phyloP scores from a whole-genome alignment of 768 basidiomycete species.

The Cystobasidium tubakii region DNA sequence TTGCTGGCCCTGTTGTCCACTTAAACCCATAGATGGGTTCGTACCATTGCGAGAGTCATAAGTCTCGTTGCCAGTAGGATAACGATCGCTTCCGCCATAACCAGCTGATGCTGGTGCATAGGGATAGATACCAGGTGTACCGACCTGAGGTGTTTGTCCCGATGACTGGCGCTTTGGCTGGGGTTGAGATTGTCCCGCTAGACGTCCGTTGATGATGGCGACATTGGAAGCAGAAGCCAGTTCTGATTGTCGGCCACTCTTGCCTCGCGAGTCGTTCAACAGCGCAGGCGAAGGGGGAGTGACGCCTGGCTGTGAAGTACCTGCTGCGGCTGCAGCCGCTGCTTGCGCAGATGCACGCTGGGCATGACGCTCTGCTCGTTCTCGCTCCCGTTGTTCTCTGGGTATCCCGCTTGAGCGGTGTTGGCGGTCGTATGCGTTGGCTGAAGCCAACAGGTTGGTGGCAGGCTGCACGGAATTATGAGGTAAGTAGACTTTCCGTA shows the following conservation, averaged over 20 bases:
- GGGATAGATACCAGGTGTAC: constrained; percentile 38
- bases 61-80: constrained; percentile 6
- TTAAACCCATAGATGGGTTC: not conserved
- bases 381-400: constrained; percentile 47
- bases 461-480: constrained; percentile 29
- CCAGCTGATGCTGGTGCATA: constrained; percentile 32
- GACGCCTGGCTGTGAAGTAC: constrained; percentile 29
- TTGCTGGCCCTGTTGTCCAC: not conserved
- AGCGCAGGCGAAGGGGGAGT: constrained; percentile 70
- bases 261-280: constrained; percentile 64
- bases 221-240: constrained; percentile 55
- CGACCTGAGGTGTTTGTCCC: constrained; percentile 26
- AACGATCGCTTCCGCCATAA: constrained; percentile 15
- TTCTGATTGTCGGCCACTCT: constrained; percentile 58
- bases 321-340: constrained; percentile 41
- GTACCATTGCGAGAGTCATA: constrained; percentile 9
- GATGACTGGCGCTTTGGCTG: constrained; percentile 45
- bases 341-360: constrained; percentile 41
- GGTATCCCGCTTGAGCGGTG: constrained; percentile 42
- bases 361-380: constrained; percentile 46
- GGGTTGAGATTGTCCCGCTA: constrained; percentile 56
- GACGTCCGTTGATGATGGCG: constrained; percentile 57
- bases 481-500: not conserved
- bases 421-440: constrained; percentile 42
- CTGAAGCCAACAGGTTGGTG: constrained; percentile 35